Conservation (phyloP, 2,329 filamentous ascomycete species). For the Apiospora kogelbergensis region DNA sequence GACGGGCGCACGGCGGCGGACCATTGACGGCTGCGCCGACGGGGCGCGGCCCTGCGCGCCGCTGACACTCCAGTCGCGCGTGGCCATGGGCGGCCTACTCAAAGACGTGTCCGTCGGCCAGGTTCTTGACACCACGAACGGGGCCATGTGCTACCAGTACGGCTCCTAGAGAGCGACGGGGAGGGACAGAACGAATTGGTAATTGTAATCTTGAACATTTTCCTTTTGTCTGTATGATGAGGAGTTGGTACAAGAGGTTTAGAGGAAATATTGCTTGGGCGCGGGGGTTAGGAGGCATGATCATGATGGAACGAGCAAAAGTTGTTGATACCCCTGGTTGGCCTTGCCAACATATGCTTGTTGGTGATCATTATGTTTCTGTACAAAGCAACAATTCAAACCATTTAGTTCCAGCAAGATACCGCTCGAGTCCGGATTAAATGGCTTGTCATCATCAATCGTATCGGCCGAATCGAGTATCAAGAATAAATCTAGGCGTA, state of each 20-base stretch:
- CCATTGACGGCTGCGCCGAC: slow-evolving; percentile 7
- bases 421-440: too few species aligned
- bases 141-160: slow-evolving; percentile 15
- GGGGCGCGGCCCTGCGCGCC: slow-evolving; percentile 10
- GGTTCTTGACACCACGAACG: slow-evolving; percentile 12
- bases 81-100: slow-evolving; percentile 13
- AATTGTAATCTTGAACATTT: not conserved
- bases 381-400: not conserved
- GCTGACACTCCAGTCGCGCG: slow-evolving; percentile 10
- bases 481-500: not conserved
- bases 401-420: too few species aligned
- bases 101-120: slow-evolving; percentile 9
- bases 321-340: not conserved
- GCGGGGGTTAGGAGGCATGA: not conserved
- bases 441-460: too few species aligned
- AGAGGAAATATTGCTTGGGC: not conserved
- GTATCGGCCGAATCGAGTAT: not conserved
- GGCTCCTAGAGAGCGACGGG: not conserved
- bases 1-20: slow-evolving; percentile 1
- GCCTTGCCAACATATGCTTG: not conserved
- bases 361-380: not conserved
- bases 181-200: not conserved
- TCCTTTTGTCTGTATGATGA: not conserved
- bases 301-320: not conserved
- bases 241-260: too few species aligned